Base-by-base conservation (phyloP, 305 asterid species). In the Solanum chacoense region DNA sequence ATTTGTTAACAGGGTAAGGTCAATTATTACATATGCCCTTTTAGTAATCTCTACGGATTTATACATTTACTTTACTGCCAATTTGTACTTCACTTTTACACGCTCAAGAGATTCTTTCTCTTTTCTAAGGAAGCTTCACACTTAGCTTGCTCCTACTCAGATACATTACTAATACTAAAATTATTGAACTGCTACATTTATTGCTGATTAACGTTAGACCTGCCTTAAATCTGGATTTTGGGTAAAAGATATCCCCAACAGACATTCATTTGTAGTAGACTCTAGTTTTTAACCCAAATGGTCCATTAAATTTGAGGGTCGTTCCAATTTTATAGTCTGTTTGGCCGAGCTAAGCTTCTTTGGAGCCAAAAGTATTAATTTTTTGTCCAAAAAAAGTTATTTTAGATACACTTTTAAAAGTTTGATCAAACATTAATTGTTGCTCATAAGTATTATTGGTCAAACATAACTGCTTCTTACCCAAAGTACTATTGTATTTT, bases 1-100 rank as follows among this genome's bases (percentile, higher is more conserved):
- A 90, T 90, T 86, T 88, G 91, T 71, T 86, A 86, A 85, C 69
- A 63, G 67, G 67, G 90, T 87, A 90, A 80, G 90, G 75, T 86
- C 75, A 74, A 86, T 90, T 81, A 89, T 81, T 80, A 84, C 55
- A 34, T 36, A 10, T 81, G 84, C 90, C 32, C 77, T 85, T 91
- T 78, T 87, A 67, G 91, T 67, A 90, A 78, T 28, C 42, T 86
- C 73, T 90, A 88, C 87, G 91, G 89, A 50, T n/a, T 84, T 78
- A 34, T 12, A 75, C 91, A 88, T 90, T 91, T 90, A 90, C 92
- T 87, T 26, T 65, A 36, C 35, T 29, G 69, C 18, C 36, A 81
- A 65, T 69, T 90, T 86, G 84, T 45, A 85, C 72, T 26, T 50
- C 71, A 4, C 42, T 34, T 72, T 38, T 18, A 74, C 35, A 34